Evolutionary conservation across 371 early-diverging fungal genomes (phyloP).

Genomic region (Syncephalastrum monosporum): DNA sequence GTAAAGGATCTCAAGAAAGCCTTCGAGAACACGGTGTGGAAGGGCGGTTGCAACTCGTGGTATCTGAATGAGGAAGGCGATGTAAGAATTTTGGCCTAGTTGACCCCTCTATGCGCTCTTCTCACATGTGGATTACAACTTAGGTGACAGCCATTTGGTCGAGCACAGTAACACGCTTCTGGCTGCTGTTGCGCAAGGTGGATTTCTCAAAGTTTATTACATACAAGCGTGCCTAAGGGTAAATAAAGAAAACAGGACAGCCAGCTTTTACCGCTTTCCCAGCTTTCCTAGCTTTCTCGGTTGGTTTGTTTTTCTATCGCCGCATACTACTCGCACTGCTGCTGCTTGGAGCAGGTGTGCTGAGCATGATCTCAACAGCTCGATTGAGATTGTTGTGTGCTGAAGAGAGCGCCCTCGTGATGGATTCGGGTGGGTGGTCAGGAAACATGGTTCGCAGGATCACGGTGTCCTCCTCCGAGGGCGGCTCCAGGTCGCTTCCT

Average conservation of each 20-base stretch:
- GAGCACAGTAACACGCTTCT: constrained; percentile 10
- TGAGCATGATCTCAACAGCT: constrained; percentile 58
- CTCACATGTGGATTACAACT: no score
- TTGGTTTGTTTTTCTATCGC: no score
- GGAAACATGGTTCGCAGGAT: constrained; percentile 59
- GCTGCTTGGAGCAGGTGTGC: constrained; percentile 22
- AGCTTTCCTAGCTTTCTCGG: no score
- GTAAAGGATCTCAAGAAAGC: constrained; percentile 17
- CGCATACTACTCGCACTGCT: no score
- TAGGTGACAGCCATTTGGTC: constrained; percentile 11
- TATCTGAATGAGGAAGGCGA: constrained; percentile 20
- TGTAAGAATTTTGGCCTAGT: background rate
- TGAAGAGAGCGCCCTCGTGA: constrained; percentile 51
- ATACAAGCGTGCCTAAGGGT: no score
- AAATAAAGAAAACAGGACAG: no score
- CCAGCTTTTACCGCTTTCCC: no score
- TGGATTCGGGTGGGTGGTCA: constrained; percentile 55
- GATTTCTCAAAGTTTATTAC: no score
- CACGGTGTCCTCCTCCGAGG: constrained; percentile 48
- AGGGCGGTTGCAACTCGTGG: constrained; percentile 13
- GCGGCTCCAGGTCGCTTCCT: constrained; percentile 21
- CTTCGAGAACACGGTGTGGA: constrained; percentile 26
- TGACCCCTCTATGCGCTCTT: no score
- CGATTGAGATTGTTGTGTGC: constrained; percentile 57
- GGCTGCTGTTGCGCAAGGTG: constrained; percentile 5